These are phyloP conservation scores for Gyrodon lividus DNA, from an alignment of 768 basidiomycete species.

Conservation along the genomic window DNA sequence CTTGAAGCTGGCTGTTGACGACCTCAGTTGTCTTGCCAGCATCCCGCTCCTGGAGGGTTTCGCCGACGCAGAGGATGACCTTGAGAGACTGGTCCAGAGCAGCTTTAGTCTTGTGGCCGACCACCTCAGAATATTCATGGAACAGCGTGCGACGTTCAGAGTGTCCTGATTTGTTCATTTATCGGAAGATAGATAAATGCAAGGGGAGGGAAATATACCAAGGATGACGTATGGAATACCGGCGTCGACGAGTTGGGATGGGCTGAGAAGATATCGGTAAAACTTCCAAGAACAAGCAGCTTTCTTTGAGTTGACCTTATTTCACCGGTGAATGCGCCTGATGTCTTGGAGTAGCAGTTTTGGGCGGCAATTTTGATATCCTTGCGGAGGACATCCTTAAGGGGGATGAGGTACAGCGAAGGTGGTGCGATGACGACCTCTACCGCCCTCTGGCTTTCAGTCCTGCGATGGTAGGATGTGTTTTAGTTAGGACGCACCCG, in stretches of 20 bases:
- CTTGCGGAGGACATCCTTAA: slow-evolving; percentile 59
- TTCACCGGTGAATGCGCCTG: slow-evolving; percentile 96
- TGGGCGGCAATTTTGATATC: slow-evolving; percentile 85
- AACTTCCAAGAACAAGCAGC: neutral
- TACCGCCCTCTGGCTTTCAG: slow-evolving; percentile 31
- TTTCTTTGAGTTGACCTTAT: slow-evolving; percentile 60
- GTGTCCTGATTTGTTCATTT: slow-evolving; percentile 56
- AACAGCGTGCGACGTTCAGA: slow-evolving; percentile 95
- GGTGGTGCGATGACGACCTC: slow-evolving; percentile 96
- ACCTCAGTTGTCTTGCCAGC: slow-evolving; percentile 71
- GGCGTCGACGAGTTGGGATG: slow-evolving; percentile 83
- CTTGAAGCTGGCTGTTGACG: slow-evolving; percentile 78
- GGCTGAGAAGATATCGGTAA: slow-evolving; percentile 41
- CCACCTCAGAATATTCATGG: slow-evolving; percentile 78
- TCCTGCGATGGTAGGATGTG: neutral
- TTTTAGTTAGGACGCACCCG: slow-evolving; percentile 49
- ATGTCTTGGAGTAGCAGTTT: slow-evolving; percentile 81
- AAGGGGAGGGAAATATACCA: slow-evolving; percentile 43
- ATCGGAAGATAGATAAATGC: neutral
- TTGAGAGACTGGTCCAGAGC: slow-evolving; percentile 73
- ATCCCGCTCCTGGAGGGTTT: slow-evolving; percentile 89
- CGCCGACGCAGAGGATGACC: slow-evolving; percentile 96
- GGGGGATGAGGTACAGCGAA: slow-evolving; percentile 78
- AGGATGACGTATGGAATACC: slow-evolving; percentile 89
- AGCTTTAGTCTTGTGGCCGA: slow-evolving; percentile 85